Conservation (phyloP, 805 yeast genomes). For the Saccharomycopsis babjevae region DNA sequence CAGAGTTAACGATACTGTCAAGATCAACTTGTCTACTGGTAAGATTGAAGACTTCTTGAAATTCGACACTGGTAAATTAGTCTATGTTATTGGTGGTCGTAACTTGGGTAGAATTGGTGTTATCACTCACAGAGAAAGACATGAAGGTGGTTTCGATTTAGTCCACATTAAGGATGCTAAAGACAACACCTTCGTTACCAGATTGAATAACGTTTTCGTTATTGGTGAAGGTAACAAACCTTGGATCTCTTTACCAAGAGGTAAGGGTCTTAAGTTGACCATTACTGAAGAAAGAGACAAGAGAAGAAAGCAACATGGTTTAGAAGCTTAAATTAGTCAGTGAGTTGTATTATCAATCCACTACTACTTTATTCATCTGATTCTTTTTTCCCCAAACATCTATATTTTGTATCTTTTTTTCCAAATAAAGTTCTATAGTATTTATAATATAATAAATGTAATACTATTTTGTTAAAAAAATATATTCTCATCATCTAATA, state of each 20-base stretch:
- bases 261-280: slow-evolving; percentile 95
- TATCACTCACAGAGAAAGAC: slow-evolving; percentile 92
- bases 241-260: slow-evolving; percentile 92
- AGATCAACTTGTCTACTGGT: slow-evolving; percentile 93
- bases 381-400: background rate
- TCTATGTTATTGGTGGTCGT: slow-evolving; percentile 96
- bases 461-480: slow-evolving; percentile 3
- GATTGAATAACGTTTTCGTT: slow-evolving; percentile 86
- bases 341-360: background rate
- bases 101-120: slow-evolving; percentile 98
- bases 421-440: slow-evolving; percentile 2
- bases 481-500: background rate
- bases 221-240: slow-evolving; percentile 96
- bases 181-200: slow-evolving; percentile 92
- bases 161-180: slow-evolving; percentile 93
- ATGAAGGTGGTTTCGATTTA: slow-evolving; percentile 96
- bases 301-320: slow-evolving; percentile 78
- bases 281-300: slow-evolving; percentile 98
- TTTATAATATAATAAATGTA: slow-evolving; percentile 2
- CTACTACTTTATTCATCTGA: background rate
- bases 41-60: slow-evolving; percentile 83
- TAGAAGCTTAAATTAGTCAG: slow-evolving; percentile 20
- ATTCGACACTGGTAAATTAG: slow-evolving; percentile 87
- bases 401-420: slow-evolving; percentile 1
- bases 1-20: slow-evolving; percentile 96